Conservation (phyloP, 2,329 filamentous ascomycete species). For the Sporothrix pallida region DNA sequence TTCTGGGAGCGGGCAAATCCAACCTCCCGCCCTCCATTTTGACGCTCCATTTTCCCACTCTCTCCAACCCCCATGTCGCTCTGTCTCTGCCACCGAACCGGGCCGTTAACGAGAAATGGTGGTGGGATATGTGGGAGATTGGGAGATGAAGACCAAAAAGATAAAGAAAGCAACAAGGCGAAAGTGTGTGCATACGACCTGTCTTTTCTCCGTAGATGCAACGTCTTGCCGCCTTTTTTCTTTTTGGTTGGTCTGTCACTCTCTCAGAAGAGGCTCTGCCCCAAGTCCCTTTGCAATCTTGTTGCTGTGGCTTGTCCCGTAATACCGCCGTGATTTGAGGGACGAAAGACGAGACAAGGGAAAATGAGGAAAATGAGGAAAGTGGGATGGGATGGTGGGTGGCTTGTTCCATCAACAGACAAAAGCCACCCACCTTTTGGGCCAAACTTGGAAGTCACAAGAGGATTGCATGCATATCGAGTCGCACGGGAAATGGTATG, state of each 20-base stretch:
- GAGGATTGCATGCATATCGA: conserved; percentile 7
- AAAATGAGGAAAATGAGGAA: too few relatives aligned
- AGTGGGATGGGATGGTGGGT: background rate
- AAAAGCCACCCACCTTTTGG: background rate
- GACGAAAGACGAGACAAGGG: background rate
- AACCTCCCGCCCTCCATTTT: too few relatives aligned
- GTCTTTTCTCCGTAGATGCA: background rate
- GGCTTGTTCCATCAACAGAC: conserved; percentile 9
- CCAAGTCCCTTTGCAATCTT: background rate
- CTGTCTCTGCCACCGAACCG: conserved; percentile 3
- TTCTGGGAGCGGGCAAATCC: background rate
- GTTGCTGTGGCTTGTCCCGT: conserved; percentile 12
- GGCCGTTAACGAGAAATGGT: conserved; percentile 4
- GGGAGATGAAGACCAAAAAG: background rate
- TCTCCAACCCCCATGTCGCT: background rate
- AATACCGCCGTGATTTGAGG: background rate
- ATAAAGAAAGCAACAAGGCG: background rate
- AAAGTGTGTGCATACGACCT: background rate
- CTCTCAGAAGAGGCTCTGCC: too few relatives aligned
- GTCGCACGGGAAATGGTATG: background rate
- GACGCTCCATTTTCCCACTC: background rate
- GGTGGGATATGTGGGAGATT: background rate
- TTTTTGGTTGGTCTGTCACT: background rate
- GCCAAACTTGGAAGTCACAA: background rate
- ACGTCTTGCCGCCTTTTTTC: background rate